Base-by-base conservation (phyloP, 768 basidiomycete species). In the Rubroboletus pulcherrimus region DNA sequence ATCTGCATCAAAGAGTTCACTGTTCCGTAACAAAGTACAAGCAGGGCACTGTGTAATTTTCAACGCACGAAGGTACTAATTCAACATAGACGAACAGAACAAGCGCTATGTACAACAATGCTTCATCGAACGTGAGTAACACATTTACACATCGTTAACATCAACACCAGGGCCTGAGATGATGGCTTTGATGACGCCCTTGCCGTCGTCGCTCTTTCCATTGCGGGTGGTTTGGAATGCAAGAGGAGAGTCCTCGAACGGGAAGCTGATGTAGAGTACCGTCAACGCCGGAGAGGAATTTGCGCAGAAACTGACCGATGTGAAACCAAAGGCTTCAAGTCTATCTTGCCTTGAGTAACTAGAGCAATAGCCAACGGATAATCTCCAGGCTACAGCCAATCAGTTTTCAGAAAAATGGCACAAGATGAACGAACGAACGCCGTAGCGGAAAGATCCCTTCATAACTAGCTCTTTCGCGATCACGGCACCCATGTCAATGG, bases 361-460 rank as follows among this genome's bases (percentile, higher is more conserved):
- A 98, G 81, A 45, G 87, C 83, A 62, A 98, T 89, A 15, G 93
- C 89, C 55, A 92, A 79, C 26, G 82, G 81, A 69, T 96, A 97
- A 68, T 89, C 87, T 12, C 92, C 93, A 40, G 91, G 84, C 87
- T 90, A 51, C 6, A 51, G 19, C 17, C 26, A 14, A 40, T 51
- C 49, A 65, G 31, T 31, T 40, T 37, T 26, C 34, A 29, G 24
- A 42, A 30, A 19, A 30, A 29, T 8, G 1, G n/a, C 9, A 31
- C 14, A 55, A 31, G 31, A 52, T 47, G 10, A 43, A 55, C 0
- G 11, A 19, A 75, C 81, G 54, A 69, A 90, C 84, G 15, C 85
- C 89, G 64, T 89, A 95, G 63, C 95, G 85, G 87, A 97, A 97
- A n/a, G 90, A 91, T 37, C 94, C 93, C 64, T 87, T 89, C 71